Conservation (phyloP, 805 yeast genomes). For the Schizosaccharomyces japonicus region DNA sequence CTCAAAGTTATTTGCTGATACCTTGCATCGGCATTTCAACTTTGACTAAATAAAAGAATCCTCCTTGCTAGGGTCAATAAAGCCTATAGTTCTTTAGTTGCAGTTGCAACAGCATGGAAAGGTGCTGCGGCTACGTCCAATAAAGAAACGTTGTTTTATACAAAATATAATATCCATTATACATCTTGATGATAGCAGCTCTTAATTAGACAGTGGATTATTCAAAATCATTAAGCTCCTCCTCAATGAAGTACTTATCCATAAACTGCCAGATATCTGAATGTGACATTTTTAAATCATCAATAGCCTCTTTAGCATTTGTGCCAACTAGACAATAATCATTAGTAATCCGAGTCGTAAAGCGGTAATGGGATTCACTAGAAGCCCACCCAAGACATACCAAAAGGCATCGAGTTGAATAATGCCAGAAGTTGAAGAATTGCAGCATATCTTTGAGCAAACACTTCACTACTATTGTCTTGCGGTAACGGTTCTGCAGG, state of each 20-base stretch:
- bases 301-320: neutral
- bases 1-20: too few relatives aligned
- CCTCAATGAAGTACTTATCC: neutral
- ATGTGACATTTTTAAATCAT: neutral
- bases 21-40: too few relatives aligned
- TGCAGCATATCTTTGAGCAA: neutral
- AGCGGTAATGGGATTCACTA: neutral
- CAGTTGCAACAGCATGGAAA: too few relatives aligned
- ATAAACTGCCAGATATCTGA: neutral
- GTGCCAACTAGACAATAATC: neutral
- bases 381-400: neutral
- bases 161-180: too few relatives aligned
- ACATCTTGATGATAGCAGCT: too few relatives aligned
- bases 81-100: too few relatives aligned
- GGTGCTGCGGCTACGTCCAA: too few relatives aligned
- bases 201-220: too few relatives aligned
- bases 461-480: neutral
- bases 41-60: too few relatives aligned
- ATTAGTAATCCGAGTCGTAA: neutral
- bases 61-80: too few relatives aligned
- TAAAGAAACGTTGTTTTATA: too few relatives aligned
- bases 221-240: neutral
- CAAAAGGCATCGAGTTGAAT: neutral
- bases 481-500: neutral
- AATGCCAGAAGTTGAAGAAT: neutral